Percentiles rank a stretch among this genome's conserved stretches.
These are phyloP conservation scores for Emmonsia crescens DNA, from an alignment of 2,329 filamentous ascomycete species.

Conservation along the genomic window DNA sequence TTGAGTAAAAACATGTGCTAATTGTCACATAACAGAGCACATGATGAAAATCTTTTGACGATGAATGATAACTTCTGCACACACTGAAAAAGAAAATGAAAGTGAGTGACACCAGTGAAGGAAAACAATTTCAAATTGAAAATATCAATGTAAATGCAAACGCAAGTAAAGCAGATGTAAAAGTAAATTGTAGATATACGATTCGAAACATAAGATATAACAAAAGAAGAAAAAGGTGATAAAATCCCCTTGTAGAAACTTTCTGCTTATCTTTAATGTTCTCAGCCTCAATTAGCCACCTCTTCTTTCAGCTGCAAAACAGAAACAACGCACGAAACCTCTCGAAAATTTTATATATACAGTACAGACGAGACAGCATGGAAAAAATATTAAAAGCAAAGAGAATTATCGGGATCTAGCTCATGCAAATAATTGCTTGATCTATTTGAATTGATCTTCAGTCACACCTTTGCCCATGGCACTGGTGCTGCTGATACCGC, in stretches of 20 bases:
- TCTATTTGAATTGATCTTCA: slow-evolving; percentile 81
- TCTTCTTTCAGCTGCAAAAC: not conserved
- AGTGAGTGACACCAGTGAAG: not conserved
- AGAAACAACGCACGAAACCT: not conserved
- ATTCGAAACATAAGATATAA: too few relatives aligned
- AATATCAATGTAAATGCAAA: too few relatives aligned
- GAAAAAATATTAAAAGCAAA: not conserved
- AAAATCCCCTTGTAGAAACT: not conserved
- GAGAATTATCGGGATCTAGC: not conserved
- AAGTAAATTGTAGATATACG: too few relatives aligned
- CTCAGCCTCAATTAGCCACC: not conserved
- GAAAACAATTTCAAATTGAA: not conserved
- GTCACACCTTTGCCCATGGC: slow-evolving; percentile 98
- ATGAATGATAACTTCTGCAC: too few relatives aligned
- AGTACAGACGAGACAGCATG: not conserved
- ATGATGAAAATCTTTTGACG: too few relatives aligned
- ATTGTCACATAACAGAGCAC: too few relatives aligned
- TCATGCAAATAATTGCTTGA: not conserved
- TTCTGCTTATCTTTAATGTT: not conserved
- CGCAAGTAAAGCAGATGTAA: not conserved
- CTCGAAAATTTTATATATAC: not conserved
- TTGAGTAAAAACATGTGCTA: too few relatives aligned
- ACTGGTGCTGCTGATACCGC: slow-evolving; percentile 79
- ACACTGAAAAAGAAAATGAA: too few relatives aligned
- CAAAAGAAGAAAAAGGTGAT: not conserved